Conservation (phyloP, 139 green algal species). For the Monoraphidium neglectum region DNA sequence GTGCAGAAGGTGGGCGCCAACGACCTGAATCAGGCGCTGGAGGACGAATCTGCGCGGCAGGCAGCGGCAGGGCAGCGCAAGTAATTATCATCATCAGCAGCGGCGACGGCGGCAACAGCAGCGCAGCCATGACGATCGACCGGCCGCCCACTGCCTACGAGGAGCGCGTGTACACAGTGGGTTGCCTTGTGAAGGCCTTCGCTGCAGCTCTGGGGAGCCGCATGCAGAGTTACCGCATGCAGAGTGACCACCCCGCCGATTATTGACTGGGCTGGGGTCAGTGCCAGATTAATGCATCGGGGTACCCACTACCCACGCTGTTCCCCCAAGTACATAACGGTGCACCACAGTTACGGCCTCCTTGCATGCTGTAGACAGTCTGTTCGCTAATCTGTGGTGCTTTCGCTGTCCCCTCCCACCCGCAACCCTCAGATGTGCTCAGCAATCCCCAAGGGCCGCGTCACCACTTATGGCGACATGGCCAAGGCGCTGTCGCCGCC, state of each 20-base stretch:
- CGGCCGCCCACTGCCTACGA: slow-evolving; percentile 59
- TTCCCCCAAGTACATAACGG: neutral
- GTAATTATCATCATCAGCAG: neutral
- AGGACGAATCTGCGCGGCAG: slow-evolving; percentile 41
- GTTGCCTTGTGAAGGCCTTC: neutral
- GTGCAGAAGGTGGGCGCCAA: slow-evolving; percentile 45
- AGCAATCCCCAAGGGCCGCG: slow-evolving; percentile 67
- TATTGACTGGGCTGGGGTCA: too few relatives aligned
- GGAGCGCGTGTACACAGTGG: slow-evolving; percentile 50
- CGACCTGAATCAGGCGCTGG: slow-evolving; percentile 44
- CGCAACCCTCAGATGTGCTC: slow-evolving; percentile 63
- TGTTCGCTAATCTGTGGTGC: too few relatives aligned
- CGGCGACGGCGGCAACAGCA: neutral
- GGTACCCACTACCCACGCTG: neutral
- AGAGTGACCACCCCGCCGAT: too few relatives aligned
- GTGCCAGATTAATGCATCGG: neutral
- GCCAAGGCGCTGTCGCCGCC: slow-evolving; percentile 43
- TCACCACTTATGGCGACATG: slow-evolving; percentile 73
- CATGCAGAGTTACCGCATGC: too few relatives aligned
- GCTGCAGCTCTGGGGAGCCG: too few relatives aligned
- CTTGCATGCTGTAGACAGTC: neutral
- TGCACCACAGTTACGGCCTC: neutral
- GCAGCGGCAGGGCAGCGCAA: slow-evolving; percentile 1
- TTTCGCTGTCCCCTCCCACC: too few relatives aligned
- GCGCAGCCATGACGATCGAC: slow-evolving; percentile 12